phyloP scores from a whole-genome alignment of 495 filamentous ascomycete species.

The Pseudotulostoma volvatum region DNA sequence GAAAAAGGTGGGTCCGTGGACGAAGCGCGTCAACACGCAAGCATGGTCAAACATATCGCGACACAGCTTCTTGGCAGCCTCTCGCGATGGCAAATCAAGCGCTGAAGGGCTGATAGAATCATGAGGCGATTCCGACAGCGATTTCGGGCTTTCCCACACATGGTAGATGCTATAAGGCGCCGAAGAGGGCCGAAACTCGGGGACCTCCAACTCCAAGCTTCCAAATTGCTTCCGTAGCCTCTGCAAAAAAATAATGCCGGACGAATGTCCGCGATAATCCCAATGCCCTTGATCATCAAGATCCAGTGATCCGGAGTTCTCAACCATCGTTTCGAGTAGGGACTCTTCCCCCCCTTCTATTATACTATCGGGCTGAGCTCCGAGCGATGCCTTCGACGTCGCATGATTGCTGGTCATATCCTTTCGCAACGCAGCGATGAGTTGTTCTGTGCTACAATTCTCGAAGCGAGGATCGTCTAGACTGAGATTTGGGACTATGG shows the following conservation, averaged over 20 bases:
- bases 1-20: conserved; percentile 81
- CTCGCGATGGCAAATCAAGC: conserved; percentile 54
- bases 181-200: conserved; percentile 21
- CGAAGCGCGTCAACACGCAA: conserved; percentile 63
- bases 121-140: conserved; percentile 43
- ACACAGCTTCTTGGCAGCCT: conserved; percentile 51
- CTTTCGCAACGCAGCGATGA: conserved; percentile 14
- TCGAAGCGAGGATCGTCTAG: conserved; percentile 71
- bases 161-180: conserved; percentile 20
- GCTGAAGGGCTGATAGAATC: conserved; percentile 31
- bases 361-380: conserved; percentile 4
- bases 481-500: conserved; percentile 73
- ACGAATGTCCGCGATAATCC: conserved; percentile 92
- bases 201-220: conserved; percentile 32
- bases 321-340: conserved; percentile 86
- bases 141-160: conserved; percentile 58
- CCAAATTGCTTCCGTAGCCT: conserved; percentile 77
- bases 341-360: conserved; percentile 42
- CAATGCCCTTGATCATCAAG: conserved; percentile 82
- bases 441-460: conserved; percentile 39
- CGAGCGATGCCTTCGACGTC: conserved; percentile 2
- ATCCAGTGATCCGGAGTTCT: conserved; percentile 74
- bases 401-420: conserved; percentile 9
- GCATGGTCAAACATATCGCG: conserved; percentile 69
- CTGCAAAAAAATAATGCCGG: conserved; percentile 71